These are phyloP conservation scores for Oropetium thomaeum DNA, from an alignment of 176 grass and related monocot species.

Conservation along the genomic window DNA sequence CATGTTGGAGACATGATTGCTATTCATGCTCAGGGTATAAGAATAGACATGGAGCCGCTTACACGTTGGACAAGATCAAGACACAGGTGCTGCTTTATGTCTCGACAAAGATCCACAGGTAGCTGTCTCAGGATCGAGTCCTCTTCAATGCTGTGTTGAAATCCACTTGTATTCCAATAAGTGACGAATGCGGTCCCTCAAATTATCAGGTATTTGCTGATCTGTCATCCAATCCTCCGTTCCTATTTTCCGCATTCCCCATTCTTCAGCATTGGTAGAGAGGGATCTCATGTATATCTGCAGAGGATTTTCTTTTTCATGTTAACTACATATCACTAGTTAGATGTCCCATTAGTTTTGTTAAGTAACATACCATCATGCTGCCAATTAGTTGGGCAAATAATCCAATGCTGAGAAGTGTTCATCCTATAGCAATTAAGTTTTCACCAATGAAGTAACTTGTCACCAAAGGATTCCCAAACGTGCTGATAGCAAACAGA, in stretches of 20 bases:
- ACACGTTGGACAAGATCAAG: slow-evolving; percentile 45
- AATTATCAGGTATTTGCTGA: slow-evolving; percentile 39
- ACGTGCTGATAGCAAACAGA: slow-evolving; percentile 30
- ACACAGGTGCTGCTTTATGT: slow-evolving; percentile 50
- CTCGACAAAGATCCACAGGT: slow-evolving; percentile 39
- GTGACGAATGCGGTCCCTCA: slow-evolving; percentile 12
- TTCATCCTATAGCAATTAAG: slow-evolving; percentile 36
- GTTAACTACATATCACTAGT: not conserved
- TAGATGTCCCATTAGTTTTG: not conserved
- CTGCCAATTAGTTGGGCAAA: slow-evolving; percentile 56
- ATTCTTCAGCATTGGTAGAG: slow-evolving; percentile 38
- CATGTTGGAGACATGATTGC: not conserved
- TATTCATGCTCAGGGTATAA: slow-evolving; percentile 4
- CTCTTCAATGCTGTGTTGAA: slow-evolving; percentile 41
- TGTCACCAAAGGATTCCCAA: slow-evolving; percentile 38
- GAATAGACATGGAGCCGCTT: slow-evolving; percentile 16
- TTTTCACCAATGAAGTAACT: slow-evolving; percentile 50
- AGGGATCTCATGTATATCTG: slow-evolving; percentile 50
- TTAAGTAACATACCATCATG: slow-evolving; percentile 41
- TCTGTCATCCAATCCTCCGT: slow-evolving; percentile 58
- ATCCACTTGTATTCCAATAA: slow-evolving; percentile 51
- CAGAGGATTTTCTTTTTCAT: not conserved
- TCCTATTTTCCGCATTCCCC: slow-evolving; percentile 47
- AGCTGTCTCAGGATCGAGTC: slow-evolving; percentile 36
- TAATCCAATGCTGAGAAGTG: slow-evolving; percentile 37